These are phyloP conservation scores for Penicillium desertorum DNA, from an alignment of 495 filamentous ascomycete species.

Conservation along the genomic window DNA sequence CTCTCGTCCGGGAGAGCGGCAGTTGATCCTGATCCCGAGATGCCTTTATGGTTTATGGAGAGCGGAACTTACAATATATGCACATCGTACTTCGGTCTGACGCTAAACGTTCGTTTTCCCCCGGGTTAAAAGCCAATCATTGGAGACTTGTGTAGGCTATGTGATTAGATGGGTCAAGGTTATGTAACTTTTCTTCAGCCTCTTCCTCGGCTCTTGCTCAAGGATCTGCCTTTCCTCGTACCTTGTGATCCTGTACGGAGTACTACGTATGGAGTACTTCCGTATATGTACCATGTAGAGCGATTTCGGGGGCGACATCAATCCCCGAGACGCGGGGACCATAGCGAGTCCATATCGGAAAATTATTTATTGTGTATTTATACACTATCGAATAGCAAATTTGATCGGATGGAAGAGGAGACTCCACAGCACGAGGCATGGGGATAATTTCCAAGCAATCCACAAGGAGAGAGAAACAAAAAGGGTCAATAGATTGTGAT, in stretches of 20 bases:
- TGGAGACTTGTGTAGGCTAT: background rate
- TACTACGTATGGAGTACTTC: no score
- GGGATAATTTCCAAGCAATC: background rate
- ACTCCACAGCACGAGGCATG: conserved; percentile 5
- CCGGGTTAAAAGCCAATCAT: conserved; percentile 5
- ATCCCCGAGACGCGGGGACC: conserved; percentile 9
- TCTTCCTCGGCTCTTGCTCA: conserved; percentile 4
- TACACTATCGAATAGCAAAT: conserved; percentile 5
- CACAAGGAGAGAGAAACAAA: background rate
- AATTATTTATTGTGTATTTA: conserved; percentile 1
- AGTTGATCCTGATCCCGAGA: background rate
- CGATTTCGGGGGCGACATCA: background rate
- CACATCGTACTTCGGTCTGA: conserved; percentile 7
- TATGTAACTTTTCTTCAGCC: conserved; percentile 11
- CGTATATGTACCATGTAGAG: background rate
- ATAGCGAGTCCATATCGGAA: background rate
- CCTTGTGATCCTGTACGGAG: conserved; percentile 6
- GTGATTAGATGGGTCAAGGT: background rate
- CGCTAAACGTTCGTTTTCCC: background rate
- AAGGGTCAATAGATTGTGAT: conserved; percentile 23
- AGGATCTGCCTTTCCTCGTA: background rate
- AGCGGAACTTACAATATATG: background rate
- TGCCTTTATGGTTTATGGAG: background rate
- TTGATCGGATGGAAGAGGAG: background rate
- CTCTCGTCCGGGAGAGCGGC: conserved; percentile 10